Conservation (phyloP, 169 alveolate species). For the Ichthyophthirius multifiliis region DNA sequence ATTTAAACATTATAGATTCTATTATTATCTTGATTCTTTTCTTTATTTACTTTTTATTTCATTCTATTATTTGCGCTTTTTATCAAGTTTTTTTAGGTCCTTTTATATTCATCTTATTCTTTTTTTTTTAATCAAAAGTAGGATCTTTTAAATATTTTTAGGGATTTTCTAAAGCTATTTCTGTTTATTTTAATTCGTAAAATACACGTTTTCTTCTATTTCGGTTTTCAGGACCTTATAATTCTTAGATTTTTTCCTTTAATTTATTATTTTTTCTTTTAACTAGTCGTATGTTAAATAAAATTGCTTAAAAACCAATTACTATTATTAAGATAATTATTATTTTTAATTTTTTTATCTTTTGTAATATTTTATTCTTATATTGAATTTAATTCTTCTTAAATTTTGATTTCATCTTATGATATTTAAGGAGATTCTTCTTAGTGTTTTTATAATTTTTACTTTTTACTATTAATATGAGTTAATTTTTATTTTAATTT, state of each 20-base stretch:
- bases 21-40: constrained; percentile 29
- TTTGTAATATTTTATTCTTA: no score
- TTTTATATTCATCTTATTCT: constrained; percentile 43
- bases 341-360: no score
- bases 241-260: constrained; percentile 28
- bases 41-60: constrained; percentile 31
- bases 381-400: no score
- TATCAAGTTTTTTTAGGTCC: constrained; percentile 37
- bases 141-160: constrained; percentile 30
- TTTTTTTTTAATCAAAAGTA: constrained; percentile 32
- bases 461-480: no score
- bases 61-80: constrained; percentile 25
- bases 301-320: no score
- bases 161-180: constrained; percentile 18
- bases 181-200: constrained; percentile 7
- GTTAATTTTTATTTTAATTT: no score
- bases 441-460: no score
- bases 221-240: constrained; percentile 32
- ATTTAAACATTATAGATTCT: constrained; percentile 40
- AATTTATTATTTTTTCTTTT: constrained; percentile 33
- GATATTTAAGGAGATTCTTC: no score
- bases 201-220: constrained; percentile 28
- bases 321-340: no score
- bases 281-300: no score
- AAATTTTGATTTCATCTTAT: no score